Percentiles rank a stretch among this genome's conserved stretches.
Evolutionary conservation across 2,329 filamentous ascomycete genomes (phyloP).

Genomic region (Paraconiothyrium sp.): DNA sequence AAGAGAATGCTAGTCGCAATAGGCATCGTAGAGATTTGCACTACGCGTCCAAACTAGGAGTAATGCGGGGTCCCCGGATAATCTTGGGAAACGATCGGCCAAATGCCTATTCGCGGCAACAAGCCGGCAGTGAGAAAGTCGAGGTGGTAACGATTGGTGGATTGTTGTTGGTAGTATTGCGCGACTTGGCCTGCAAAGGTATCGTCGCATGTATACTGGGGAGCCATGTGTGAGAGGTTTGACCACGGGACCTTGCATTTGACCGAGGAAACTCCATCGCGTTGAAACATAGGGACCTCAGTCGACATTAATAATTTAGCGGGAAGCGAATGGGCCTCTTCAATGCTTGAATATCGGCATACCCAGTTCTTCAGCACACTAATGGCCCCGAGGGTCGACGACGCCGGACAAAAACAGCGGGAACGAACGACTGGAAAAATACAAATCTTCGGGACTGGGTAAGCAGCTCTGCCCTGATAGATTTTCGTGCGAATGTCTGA

Average conservation of each 20-base stretch:
- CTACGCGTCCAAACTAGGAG: not conserved
- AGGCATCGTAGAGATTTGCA: not conserved
- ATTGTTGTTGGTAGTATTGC: not conserved
- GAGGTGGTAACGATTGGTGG: not conserved
- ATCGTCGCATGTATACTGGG: not conserved
- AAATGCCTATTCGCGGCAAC: not conserved
- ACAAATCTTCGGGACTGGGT: too few species aligned
- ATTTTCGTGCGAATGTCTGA: not conserved
- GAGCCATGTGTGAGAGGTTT: not conserved
- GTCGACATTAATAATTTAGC: not conserved
- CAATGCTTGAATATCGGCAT: not conserved
- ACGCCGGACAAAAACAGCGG: too few species aligned
- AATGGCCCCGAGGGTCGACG: not conserved
- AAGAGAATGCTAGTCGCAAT: conserved; percentile 9
- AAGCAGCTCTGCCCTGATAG: too few species aligned
- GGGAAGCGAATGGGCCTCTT: not conserved
- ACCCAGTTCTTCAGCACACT: not conserved
- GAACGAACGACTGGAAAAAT: too few species aligned
- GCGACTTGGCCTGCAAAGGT: not conserved
- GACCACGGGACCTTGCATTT: not conserved
- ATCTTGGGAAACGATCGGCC: conserved; percentile 2
- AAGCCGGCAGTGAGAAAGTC: not conserved
- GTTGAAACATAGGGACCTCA: not conserved
- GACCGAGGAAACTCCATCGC: not conserved
- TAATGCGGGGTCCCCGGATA: conserved; percentile 14